These are phyloP conservation scores for Taphrina deformans DNA, from an alignment of 1,139 yeast genomes.

Conservation along the genomic window DNA sequence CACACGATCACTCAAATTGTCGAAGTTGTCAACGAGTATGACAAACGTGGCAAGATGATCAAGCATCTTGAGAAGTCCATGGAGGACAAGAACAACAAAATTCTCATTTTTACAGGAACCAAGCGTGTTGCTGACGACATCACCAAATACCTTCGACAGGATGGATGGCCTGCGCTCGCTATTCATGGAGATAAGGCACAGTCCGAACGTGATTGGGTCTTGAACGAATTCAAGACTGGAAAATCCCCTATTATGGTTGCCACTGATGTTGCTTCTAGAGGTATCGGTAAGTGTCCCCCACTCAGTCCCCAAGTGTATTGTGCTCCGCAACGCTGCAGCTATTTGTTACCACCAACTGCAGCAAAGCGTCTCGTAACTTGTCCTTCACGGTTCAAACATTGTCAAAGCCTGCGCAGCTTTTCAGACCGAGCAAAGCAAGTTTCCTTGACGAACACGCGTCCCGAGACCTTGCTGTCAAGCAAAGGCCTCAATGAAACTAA, in stretches of 20 bases:
- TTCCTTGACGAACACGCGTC: constrained; percentile 9
- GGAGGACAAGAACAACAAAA: constrained; percentile 72
- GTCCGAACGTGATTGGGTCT: constrained; percentile 98
- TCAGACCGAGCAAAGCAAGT: constrained; percentile 16
- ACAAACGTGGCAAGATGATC: constrained; percentile 85
- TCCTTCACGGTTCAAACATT: neutral
- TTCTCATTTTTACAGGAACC: constrained; percentile 86
- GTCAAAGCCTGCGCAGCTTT: constrained; percentile 11
- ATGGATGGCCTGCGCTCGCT: constrained; percentile 99
- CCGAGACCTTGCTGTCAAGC: neutral
- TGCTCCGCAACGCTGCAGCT: constrained; percentile 25
- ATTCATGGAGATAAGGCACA: constrained; percentile 99
- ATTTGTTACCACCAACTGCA: neutral
- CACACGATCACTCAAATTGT: constrained; percentile 93
- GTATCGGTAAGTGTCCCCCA: constrained; percentile 80
- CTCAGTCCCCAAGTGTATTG: constrained; percentile 19
- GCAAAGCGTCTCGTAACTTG: constrained; percentile 12
- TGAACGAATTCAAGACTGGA: constrained; percentile 86
- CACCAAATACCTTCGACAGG: constrained; percentile 85
- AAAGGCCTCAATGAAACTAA: neutral
- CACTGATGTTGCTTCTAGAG: constrained; percentile 99
- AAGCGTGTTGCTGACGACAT: constrained; percentile 97
- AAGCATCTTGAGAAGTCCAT: constrained; percentile 84
- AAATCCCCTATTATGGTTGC: constrained; percentile 97
- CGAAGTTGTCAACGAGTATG: constrained; percentile 87